Conservation (phyloP, 129 eudicot genomes). For the Arctium minus region DNA sequence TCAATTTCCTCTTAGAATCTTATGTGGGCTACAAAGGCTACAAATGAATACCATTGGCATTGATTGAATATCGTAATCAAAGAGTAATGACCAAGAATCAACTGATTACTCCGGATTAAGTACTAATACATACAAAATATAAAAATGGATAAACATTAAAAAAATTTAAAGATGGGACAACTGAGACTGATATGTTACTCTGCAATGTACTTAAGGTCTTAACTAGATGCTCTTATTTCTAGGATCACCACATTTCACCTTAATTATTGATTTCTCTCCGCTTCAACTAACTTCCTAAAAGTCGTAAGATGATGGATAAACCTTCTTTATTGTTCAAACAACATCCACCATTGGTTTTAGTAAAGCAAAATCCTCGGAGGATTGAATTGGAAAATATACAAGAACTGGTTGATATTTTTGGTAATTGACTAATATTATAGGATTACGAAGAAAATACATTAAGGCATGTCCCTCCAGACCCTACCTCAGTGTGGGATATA, state of each 20-base stretch:
- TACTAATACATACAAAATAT: constrained; percentile 1
- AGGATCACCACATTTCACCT: not conserved
- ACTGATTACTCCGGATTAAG: not conserved
- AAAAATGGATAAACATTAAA: not conserved
- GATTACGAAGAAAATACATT: not conserved
- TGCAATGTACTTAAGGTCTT: not conserved
- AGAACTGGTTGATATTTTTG: not conserved
- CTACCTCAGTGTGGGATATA: not conserved
- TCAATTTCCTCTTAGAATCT: not conserved
- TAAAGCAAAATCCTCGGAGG: not conserved
- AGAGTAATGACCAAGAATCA: not conserved
- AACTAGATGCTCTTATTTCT: not conserved
- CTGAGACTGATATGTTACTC: not conserved
- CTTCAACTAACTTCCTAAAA: constrained; percentile 3
- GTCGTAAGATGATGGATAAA: not conserved
- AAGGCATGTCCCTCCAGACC: not conserved
- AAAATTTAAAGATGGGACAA: not conserved
- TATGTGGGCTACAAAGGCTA: not conserved
- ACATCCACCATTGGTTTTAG: not conserved
- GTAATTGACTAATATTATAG: not conserved
- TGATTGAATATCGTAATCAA: not conserved
- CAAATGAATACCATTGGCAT: not conserved
- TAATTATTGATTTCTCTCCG: not conserved
- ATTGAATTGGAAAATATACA: not conserved
- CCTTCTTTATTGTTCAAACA: constrained; percentile 5